Conservation (phyloP, 352 stramenopile species). For the Phytopythium oedochilum region DNA sequence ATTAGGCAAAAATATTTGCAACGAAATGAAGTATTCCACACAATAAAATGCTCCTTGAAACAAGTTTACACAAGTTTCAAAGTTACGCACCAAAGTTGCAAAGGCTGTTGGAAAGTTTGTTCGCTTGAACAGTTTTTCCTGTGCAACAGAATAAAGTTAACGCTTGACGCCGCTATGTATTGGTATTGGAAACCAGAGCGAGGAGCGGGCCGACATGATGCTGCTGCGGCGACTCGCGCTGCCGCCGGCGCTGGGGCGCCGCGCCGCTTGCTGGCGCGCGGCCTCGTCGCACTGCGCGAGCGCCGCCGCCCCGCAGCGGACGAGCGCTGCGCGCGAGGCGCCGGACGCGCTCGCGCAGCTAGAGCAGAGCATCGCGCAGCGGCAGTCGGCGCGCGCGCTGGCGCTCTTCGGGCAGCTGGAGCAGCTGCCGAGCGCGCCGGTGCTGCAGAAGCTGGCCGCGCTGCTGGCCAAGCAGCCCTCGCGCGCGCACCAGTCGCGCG, state of each 20-base stretch:
- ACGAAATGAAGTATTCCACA: too few relatives aligned
- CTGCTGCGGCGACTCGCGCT: background rate
- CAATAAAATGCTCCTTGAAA: too few relatives aligned
- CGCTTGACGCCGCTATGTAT: too few relatives aligned
- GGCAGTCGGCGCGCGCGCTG: conserved; percentile 26
- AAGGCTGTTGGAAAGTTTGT: too few relatives aligned
- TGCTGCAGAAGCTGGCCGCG: conserved; percentile 47
- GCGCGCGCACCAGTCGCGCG: conserved; percentile 12
- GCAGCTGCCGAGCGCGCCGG: conserved; percentile 14
- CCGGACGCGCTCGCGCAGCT: conserved; percentile 18
- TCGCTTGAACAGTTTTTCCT: too few relatives aligned
- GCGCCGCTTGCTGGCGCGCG: background rate
- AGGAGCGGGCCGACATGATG: too few relatives aligned
- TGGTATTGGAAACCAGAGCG: too few relatives aligned
- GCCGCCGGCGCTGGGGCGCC: conserved; percentile 1
- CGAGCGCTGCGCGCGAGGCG: background rate
- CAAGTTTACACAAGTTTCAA: too few relatives aligned
- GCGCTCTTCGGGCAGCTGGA: conserved; percentile 30
- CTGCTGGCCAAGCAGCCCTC: conserved; percentile 42
- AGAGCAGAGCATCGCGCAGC: conserved; percentile 32
- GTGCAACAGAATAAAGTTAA: too few relatives aligned
- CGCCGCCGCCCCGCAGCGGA: background rate
- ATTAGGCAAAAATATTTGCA: too few relatives aligned
- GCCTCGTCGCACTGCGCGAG: background rate
- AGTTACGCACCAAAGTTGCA: too few relatives aligned